Conservation (phyloP, 2,329 filamentous ascomycete species). For the Tolypocladium cylindrosporum region DNA sequence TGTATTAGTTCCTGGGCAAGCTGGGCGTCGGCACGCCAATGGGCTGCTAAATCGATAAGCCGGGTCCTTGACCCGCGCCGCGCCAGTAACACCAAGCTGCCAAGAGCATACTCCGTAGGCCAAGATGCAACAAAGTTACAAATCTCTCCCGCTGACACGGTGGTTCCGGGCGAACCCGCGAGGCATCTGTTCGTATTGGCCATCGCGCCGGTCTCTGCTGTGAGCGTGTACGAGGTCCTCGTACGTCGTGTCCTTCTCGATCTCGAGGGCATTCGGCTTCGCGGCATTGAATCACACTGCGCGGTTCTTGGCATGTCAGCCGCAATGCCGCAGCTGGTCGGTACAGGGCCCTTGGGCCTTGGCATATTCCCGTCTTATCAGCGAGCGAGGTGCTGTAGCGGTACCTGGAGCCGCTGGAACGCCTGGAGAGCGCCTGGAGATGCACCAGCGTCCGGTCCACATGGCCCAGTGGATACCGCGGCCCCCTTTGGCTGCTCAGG, state of each 20-base stretch:
- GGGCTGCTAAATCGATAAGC: background rate
- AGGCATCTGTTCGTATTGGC: background rate
- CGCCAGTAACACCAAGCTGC: background rate
- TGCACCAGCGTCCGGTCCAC: background rate
- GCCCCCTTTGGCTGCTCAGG: background rate
- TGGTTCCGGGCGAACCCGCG: background rate
- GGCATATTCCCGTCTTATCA: background rate
- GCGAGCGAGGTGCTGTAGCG: background rate
- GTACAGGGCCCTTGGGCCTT: background rate
- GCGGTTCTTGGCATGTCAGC: background rate
- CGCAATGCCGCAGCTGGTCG: background rate
- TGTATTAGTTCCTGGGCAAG: background rate
- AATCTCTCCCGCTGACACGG: background rate
- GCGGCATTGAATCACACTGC: background rate
- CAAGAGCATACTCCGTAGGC: background rate
- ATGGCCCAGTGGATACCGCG: background rate
- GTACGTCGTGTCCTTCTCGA: too few species aligned
- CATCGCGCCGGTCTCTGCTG: background rate
- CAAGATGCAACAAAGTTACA: background rate
- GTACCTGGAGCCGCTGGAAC: background rate
- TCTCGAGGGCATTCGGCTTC: background rate
- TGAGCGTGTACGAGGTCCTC: background rate
- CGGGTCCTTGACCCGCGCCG: background rate
- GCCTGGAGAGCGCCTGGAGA: background rate
- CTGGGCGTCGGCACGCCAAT: background rate